Base-by-base conservation (phyloP, 176 grass and related monocot species). In the Miscanthus lutarioriparius region DNA sequence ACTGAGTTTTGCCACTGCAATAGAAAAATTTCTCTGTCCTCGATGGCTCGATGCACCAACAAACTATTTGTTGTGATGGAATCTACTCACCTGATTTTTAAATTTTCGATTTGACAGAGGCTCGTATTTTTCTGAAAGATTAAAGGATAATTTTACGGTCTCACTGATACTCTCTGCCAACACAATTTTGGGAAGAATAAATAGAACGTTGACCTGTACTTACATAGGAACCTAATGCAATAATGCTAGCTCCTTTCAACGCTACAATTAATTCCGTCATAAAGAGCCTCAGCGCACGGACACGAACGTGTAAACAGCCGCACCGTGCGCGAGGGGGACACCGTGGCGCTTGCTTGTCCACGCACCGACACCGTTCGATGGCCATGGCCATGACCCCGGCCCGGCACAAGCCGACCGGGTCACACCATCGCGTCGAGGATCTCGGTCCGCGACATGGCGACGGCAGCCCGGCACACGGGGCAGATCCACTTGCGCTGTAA, bases 381-480 rank as follows among this genome's bases (percentile, higher is more conserved):
- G 25, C 45, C 12, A 47, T 9, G 11, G 44, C 44, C 47, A 4
- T 17, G 47, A 2, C 23, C n/a, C 23, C 23, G 23, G 15, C 8
- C 54, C 20, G 54, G 54, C 20, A 9, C 45, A 11, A 10, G 2
- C 49, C 1, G 49, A 7, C 47, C 38, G 23, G n/a, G 6, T 80
- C 70, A 85, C 30, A 35, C 64, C 17, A 81, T 71, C 0, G 40
- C 40, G 70, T 70, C 48, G 3, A 89, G 20, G 82, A 75, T 80
- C 62, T 85, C 83, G 13, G 19, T 22, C 38, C 64, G 53, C 33
- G 83, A 45, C 25, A 54, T 20, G 3, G 19, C 25, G 56, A 82
- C 54, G 43, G 1, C 8, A 16, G 72, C 37, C n/a, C 78, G 86
- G 82, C 90, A 88, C 44, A 88, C 10, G 22, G 86, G 86, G 78